phyloP scores from a whole-genome alignment of 1,284 basidiomycete genomes.

The Inonotus hispidus region DNA sequence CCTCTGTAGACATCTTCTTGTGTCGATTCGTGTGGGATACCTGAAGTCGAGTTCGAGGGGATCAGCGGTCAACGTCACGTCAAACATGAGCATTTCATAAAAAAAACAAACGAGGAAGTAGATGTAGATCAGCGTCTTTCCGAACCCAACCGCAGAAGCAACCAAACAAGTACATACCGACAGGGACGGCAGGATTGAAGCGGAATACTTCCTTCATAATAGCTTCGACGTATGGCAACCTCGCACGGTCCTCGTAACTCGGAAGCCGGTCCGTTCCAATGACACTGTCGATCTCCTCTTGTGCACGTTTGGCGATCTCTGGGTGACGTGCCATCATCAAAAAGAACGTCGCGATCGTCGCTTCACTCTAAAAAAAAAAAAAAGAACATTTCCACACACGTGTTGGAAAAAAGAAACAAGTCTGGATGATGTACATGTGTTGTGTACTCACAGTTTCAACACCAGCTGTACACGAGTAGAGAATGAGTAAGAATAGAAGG shows the following conservation, averaged over 20 bases:
- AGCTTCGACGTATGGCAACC: slow-evolving; percentile 21
- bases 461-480: slow-evolving; percentile 6
- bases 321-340: slow-evolving; percentile 12
- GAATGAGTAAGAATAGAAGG: not conserved
- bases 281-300: slow-evolving; percentile 37
- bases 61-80: not conserved
- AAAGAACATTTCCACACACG: too few species aligned
- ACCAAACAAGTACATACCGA: not conserved
- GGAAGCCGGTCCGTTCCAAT: slow-evolving; percentile 10
- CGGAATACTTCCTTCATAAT: slow-evolving; percentile 21
- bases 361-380: slow-evolving; percentile 3
- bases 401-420: not conserved
- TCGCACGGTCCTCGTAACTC: slow-evolving; percentile 14
- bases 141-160: too few species aligned
- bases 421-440: not conserved
- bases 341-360: slow-evolving; percentile 13
- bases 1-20: slow-evolving; percentile 11
- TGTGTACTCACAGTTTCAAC: slow-evolving; percentile 16
- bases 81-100: not conserved
- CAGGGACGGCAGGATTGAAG: slow-evolving; percentile 8
- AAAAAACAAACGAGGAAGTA: not conserved
- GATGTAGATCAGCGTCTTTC: not conserved
- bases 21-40: slow-evolving; percentile 12
- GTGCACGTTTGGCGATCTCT: slow-evolving; percentile 29
- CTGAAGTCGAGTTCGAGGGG: not conserved